Base-by-base conservation (phyloP, 2,329 filamentous ascomycete species). In the Cladosporium cucumerinum region DNA sequence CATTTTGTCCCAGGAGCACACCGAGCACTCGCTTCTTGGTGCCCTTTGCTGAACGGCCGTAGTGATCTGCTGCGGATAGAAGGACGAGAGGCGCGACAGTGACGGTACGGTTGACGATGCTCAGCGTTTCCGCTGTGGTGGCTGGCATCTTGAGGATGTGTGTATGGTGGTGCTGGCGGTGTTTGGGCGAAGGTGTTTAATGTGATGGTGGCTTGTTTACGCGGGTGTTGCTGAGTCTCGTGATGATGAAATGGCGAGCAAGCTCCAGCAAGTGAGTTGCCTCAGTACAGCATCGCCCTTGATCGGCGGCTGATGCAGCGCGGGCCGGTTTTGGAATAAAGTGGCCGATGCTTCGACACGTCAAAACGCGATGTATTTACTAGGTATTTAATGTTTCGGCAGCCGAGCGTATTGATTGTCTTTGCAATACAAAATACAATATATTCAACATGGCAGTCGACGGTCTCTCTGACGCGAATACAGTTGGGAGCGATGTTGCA, bases 21-120 rank as follows among this genome's bases (percentile, higher is more conserved):
- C 95, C 95, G 39, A 99, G 94, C 43, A 98, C 95, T 76, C 95
- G 87, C 83, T 87, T 88, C 78, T 90, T 89, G 72, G 91, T 92
- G 76, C 92, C 93, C 80, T 95, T 97, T 73, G 90, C 91, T 71
- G 92, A 91, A 70, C 95, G 91, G 78, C 96, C 96, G 83, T 96
- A 99, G 82, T 99, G 95, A 83, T 99, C 95, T 85, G 96, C 95
- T 72, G 90, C 93, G 70, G 94, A 98, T 75, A 99, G 92, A 72
- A 99, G 92, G 75, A 99, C 95, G 78, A 99, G 89, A 73, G 95
- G 95, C 74, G 95, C 95, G 80, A 99, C 94, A 72, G 94, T 96
- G 80, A 99, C 95, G 80, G 90, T 97, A 80, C 92, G 89, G 75
- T 89, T 94, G 78, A 97, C 93, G 78, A 98, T 89, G 72, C 92